phyloP scores from a whole-genome alignment of 495 filamentous ascomycete species.

The Pyronema omphalodes region DNA sequence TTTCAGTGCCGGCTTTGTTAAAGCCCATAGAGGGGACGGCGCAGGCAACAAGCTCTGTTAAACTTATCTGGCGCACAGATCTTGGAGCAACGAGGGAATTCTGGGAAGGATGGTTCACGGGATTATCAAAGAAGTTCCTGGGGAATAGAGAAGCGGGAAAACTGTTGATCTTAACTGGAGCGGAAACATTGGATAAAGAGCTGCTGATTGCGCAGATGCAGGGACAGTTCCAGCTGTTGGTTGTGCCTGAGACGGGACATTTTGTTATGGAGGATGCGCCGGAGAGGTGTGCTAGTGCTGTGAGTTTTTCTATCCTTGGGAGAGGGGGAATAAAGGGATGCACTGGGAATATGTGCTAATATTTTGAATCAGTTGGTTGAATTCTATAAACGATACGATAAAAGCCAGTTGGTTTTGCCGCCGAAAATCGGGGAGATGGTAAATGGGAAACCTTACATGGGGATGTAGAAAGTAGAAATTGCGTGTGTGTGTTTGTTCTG shows the following conservation, averaged over 20 bases:
- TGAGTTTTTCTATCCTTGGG: constrained; percentile 15
- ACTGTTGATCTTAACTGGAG: constrained; percentile 75
- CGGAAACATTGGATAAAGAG: constrained; percentile 84
- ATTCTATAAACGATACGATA: constrained; percentile 80
- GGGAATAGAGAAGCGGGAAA: constrained; percentile 60
- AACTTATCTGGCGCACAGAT: constrained; percentile 56
- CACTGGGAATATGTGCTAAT: constrained; percentile 24
- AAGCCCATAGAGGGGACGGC: constrained; percentile 12
- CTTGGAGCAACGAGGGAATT: constrained; percentile 69
- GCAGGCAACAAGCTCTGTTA: constrained; percentile 36
- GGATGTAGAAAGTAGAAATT: too few species aligned
- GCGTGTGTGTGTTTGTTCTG: too few species aligned
- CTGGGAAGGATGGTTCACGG: constrained; percentile 87
- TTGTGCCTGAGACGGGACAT: constrained; percentile 87
- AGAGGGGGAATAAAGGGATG: constrained; percentile 23
- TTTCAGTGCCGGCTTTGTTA: constrained; percentile 73
- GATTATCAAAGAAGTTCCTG: constrained; percentile 77
- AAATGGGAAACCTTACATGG: too few species aligned
- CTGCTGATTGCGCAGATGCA: constrained; percentile 70
- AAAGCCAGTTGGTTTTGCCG: constrained; percentile 64
- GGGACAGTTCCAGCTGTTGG: constrained; percentile 91
- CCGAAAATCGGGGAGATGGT: constrained; percentile 47
- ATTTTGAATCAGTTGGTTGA: constrained; percentile 72
- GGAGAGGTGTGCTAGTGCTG: constrained; percentile 58
- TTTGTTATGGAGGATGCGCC: constrained; percentile 94